Evolutionary conservation across 2,329 filamentous ascomycete species (phyloP), one percentile per base, ranked within the genome.

Genomic region (Fusarium anthophilum): DNA sequence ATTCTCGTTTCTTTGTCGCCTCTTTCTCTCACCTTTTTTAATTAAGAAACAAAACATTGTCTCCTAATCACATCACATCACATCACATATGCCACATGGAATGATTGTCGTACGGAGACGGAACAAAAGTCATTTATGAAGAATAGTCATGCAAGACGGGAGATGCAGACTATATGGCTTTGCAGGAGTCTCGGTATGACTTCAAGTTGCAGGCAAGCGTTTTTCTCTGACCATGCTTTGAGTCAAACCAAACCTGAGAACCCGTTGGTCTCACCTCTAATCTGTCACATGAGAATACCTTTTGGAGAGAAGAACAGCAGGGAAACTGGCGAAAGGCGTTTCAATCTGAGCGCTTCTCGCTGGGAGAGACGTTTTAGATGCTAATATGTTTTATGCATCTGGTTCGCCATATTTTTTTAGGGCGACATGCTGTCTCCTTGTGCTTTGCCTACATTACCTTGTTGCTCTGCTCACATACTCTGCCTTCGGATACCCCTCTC

Each of bases 11-110:
- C 79, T 79, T 81, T 84, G 76, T 80, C 77, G 73, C 74, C 78
- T 81, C 74, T 79, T 78, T 79, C 79, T 76, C 81, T 79, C 82
- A 81, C 55, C 61, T 81, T 80, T 80, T 82, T 82, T 83, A 82
- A 83, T 83, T 79, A 76, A 78, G 69, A 80, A 79, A 79, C 80
- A 78, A 77, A 76, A 70, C 71, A 74, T 80, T 77, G 77, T 81
- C 80, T 76, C 79, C 77, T 83, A 83, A 35, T 35, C 32, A 35
- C 32, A 83, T 68, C 65, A 68, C 44, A 67, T 65, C 63, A 66
- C 53, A 68, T 84, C 76, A 63, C 66, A 78, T 72, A 78, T 77
- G 77, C 72, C 80, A 79, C 76, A 77, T 53, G 66, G 79, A 79
- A 81, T 78, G 75, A 77, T 81, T 80, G 79, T 77, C 77, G 78